phyloP scores from a whole-genome alignment of 2,329 filamentous ascomycete species.

The Aspergillus arachidicola region DNA sequence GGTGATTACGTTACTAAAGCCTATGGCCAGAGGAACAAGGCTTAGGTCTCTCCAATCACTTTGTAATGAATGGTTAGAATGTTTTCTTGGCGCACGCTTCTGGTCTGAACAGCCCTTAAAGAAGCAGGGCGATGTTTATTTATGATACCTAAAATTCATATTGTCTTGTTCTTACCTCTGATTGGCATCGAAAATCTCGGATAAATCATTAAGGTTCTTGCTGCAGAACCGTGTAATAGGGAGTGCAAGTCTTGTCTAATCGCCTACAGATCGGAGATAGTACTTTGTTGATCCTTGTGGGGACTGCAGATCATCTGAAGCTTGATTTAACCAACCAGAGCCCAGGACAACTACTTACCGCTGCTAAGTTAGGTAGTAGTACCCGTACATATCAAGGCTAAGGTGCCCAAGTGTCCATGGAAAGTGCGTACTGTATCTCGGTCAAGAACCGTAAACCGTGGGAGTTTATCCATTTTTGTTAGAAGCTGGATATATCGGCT shows the following conservation, averaged over 20 bases:
- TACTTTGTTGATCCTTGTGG: neutral
- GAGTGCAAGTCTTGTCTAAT: neutral
- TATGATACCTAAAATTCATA: slow-evolving; percentile 26
- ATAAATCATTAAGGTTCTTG: neutral
- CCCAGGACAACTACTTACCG: neutral
- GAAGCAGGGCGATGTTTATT: slow-evolving; percentile 12
- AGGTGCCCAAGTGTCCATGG: neutral
- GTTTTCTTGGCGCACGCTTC: slow-evolving; percentile 16
- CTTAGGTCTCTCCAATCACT: slow-evolving; percentile 9
- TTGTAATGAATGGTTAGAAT: slow-evolving; percentile 17
- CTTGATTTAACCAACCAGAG: slow-evolving; percentile 4
- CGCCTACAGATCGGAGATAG: neutral
- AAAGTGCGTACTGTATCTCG: neutral
- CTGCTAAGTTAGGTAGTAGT: neutral
- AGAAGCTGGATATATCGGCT: neutral
- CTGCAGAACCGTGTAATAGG: neutral
- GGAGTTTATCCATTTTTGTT: neutral
- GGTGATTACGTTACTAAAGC: slow-evolving; percentile 96
- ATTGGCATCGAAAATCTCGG: neutral
- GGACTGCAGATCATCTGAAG: slow-evolving; percentile 5
- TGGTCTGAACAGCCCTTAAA: slow-evolving; percentile 5
- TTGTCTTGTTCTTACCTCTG: neutral
- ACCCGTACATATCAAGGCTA: neutral
- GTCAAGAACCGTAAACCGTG: neutral
- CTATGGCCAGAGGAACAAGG: slow-evolving; percentile 71